Conservation (phyloP, 345 rosid species). For the Salix koriyanagi region DNA sequence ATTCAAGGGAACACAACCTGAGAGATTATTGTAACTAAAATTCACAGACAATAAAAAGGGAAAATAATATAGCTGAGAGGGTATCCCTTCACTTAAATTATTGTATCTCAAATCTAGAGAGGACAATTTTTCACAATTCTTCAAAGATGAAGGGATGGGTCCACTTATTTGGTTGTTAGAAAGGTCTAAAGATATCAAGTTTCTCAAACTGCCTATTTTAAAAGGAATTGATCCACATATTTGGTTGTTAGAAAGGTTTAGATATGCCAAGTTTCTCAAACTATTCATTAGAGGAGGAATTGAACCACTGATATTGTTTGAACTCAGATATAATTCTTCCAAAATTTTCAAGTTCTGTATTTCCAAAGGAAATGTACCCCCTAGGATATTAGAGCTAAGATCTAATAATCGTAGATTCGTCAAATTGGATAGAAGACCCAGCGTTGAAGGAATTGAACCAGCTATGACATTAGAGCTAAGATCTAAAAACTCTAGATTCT, state of each 20-base stretch:
- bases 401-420: too few relatives aligned
- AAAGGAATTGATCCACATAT: neutral
- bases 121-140: too few relatives aligned
- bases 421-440: neutral
- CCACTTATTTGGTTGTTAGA: neutral
- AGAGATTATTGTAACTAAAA: neutral
- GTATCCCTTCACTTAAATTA: too few relatives aligned
- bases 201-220: neutral
- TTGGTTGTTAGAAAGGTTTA: too few relatives aligned
- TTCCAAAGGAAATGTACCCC: too few relatives aligned
- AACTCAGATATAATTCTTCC: neutral
- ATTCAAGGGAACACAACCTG: neutral
- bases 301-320: neutral
- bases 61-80: too few relatives aligned
- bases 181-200: neutral
- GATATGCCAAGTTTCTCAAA: accelerated
- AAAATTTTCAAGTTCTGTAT: neutral
- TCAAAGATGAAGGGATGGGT: neutral
- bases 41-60: accelerated
- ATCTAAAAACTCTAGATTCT: too few relatives aligned
- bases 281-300: neutral
- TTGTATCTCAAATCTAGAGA: too few relatives aligned
- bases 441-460: neutral
- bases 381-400: too few relatives aligned
- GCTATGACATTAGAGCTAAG: neutral